A percentile compares a stretch with the other conserved stretches of the same genome.
Evolutionary conservation across 1,284 basidiomycete species (phyloP).

Genomic region (Trametes polyzona): DNA sequence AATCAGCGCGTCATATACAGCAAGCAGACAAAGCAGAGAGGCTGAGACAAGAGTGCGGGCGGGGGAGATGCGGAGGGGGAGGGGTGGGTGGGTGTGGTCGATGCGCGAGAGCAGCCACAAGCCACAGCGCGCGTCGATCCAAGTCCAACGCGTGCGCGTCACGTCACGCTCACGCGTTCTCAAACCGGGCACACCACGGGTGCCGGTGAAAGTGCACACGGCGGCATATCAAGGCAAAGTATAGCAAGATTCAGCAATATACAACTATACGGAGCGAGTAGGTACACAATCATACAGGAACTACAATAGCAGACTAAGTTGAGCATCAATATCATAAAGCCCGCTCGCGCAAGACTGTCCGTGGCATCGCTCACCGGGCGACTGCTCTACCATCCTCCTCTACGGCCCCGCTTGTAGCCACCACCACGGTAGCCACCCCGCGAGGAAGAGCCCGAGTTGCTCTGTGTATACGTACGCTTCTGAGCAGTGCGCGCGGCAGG

Average conservation of each 20-base stretch:
- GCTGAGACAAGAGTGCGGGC: background rate
- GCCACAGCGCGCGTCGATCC: conserved; percentile 6
- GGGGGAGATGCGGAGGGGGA: background rate
- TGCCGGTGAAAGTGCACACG: too few relatives aligned
- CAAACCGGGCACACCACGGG: background rate
- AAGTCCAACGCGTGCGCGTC: conserved; percentile 15
- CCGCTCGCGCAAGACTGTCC: too few relatives aligned
- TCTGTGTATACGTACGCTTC: conserved; percentile 35
- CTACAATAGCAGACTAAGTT: background rate
- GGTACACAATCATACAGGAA: conserved; percentile 7
- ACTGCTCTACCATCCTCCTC: conserved; percentile 11
- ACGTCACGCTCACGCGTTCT: conserved; percentile 3
- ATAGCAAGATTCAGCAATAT: background rate
- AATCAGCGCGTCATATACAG: conserved; percentile 6
- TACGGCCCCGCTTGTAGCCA: conserved; percentile 19
- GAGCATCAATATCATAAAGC: too few relatives aligned
- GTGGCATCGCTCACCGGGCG: background rate
- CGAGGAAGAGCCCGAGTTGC: conserved; percentile 8
- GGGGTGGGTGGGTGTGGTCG: background rate
- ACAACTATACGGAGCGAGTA: conserved; percentile 4
- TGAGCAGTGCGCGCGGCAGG: conserved; percentile 19
- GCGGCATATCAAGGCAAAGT: background rate
- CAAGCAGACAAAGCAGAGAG: background rate
- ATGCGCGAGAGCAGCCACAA: conserved; percentile 3
- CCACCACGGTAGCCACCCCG: conserved; percentile 19